Evolutionary conservation across 2,329 filamentous ascomycete genomes (phyloP).

Genomic region (Colletotrichum sp.): DNA sequence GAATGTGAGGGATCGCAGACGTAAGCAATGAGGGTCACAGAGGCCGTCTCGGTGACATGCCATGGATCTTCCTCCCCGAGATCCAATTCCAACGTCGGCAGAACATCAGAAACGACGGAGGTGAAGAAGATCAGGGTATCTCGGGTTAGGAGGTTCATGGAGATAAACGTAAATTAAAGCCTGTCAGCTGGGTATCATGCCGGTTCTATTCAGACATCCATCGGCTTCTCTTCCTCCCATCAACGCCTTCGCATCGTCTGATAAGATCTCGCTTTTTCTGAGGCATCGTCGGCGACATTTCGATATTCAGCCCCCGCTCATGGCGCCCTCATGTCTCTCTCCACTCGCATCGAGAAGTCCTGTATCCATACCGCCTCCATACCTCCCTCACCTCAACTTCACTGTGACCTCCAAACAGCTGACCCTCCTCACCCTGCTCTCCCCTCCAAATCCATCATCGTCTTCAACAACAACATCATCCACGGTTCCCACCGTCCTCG

Average conservation of each 20-base stretch:
- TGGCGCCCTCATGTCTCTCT: background rate
- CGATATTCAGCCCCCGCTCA: background rate
- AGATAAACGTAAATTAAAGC: background rate
- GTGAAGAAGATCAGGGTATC: rapidly evolving
- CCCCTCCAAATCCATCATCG: constrained; percentile 35
- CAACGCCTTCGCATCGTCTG: background rate
- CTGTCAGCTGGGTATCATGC: background rate
- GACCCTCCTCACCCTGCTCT: constrained; percentile 51
- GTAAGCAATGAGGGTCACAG: background rate
- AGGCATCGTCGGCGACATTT: background rate
- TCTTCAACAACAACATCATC: constrained; percentile 65
- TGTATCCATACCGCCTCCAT: background rate
- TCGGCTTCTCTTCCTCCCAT: background rate
- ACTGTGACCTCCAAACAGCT: constrained; percentile 58
- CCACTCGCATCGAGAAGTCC: background rate
- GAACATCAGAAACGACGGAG: background rate
- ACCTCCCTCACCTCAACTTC: constrained; percentile 45
- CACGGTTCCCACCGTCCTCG: constrained; percentile 67
- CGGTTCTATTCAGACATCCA: background rate
- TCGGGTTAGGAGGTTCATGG: background rate
- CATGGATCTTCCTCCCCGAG: background rate
- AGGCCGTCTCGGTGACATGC: rapidly evolving
- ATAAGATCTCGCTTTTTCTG: background rate
- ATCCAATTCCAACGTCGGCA: background rate
- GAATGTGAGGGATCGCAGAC: background rate